Percentiles rank a stretch among this genome's conserved stretches.
These are phyloP conservation scores for Solidago caesia DNA, from an alignment of 129 eudicot genomes.

Conservation along the genomic window DNA sequence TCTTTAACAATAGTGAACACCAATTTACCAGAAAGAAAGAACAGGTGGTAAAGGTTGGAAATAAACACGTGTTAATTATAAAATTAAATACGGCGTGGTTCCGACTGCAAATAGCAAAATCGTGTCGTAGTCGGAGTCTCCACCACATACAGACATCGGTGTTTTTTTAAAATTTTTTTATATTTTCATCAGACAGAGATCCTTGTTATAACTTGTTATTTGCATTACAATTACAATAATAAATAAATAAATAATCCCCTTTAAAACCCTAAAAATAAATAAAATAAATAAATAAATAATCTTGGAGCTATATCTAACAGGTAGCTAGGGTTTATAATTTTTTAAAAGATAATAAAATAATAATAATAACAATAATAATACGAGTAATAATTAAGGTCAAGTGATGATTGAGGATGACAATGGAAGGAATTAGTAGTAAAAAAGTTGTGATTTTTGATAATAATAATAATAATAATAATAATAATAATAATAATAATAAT, in stretches of 20 bases:
- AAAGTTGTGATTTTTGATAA: neutral
- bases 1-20: no score
- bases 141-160: conserved; percentile 16
- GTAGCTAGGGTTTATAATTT: no score
- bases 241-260: no score
- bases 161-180: neutral
- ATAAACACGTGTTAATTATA: conserved; percentile 14
- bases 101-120: conserved; percentile 1
- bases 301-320: no score
- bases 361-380: neutral
- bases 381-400: neutral
- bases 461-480: no score
- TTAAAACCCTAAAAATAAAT: no score
- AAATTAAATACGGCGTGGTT: conserved; percentile 16
- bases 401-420: conserved; percentile 6
- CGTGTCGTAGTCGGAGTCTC: conserved; percentile 30
- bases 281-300: no score
- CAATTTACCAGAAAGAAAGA: neutral
- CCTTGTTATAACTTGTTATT: neutral
- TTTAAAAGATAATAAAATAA: no score
- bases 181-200: neutral
- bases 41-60: neutral
- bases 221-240: neutral
- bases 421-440: neutral
- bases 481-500: neutral